A percentile compares a stretch with the other conserved stretches of the same genome.
These are phyloP conservation scores for Coniochaeta sp. DNA, from an alignment of 2,329 filamentous ascomycete genomes.

Conservation along the genomic window DNA sequence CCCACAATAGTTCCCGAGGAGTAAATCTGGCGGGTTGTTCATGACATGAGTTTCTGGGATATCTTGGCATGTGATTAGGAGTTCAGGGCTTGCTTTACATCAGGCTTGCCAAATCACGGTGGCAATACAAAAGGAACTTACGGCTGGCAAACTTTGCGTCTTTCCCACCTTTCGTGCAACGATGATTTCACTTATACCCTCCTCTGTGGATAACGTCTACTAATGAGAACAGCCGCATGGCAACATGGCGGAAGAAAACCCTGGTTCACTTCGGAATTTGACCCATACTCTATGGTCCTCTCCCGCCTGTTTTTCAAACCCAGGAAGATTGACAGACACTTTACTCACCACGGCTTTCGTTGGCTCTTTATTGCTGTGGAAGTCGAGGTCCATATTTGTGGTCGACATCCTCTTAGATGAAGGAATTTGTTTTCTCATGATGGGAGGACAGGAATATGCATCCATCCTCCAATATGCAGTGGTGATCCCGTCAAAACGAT, in stretches of 20 bases:
- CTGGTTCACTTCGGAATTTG: constrained; percentile 57
- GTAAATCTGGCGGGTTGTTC: constrained; percentile 46
- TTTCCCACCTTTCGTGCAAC: constrained; percentile 8
- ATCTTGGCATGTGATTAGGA: constrained; percentile 40
- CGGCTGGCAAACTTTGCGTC: constrained; percentile 17
- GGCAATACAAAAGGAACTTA: constrained; percentile 27
- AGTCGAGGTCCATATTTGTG: constrained; percentile 63
- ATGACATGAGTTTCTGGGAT: constrained; percentile 24
- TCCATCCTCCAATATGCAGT: neutral
- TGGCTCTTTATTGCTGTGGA: constrained; percentile 42
- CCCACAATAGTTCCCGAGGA: constrained; percentile 70
- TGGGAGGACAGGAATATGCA: neutral
- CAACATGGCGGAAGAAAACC: neutral
- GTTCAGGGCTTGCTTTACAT: constrained; percentile 44
- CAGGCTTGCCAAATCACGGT: constrained; percentile 30
- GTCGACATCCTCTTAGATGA: constrained; percentile 42
- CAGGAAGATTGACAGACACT: constrained; percentile 61
- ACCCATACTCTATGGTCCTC: constrained; percentile 61
- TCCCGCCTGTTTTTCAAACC: constrained; percentile 59
- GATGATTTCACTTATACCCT: neutral
- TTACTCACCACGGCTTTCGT: constrained; percentile 63
- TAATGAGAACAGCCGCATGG: neutral
- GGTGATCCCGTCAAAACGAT: neutral
- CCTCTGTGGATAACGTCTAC: neutral
- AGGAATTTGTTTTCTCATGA: neutral